Evolutionary conservation across 2,329 filamentous ascomycete species (phyloP).

Genomic region (Aspergillus flavus): DNA sequence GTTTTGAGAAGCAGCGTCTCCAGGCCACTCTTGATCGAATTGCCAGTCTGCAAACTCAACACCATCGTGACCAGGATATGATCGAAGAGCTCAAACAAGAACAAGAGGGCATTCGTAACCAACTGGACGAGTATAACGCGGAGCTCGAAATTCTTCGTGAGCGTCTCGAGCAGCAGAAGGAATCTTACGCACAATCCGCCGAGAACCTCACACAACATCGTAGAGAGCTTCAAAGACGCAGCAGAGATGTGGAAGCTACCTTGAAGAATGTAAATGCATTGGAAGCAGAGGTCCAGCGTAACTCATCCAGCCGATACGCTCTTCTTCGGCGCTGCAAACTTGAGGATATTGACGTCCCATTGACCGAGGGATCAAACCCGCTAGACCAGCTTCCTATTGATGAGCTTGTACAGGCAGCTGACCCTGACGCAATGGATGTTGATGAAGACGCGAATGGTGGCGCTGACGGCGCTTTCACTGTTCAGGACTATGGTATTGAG

Average conservation of each 20-base stretch:
- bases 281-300: conserved; percentile 85
- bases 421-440: conserved; percentile 89
- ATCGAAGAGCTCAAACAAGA: conserved; percentile 71
- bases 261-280: conserved; percentile 74
- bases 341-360: conserved; percentile 85
- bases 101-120: conserved; percentile 73
- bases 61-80: conserved; percentile 67
- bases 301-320: conserved; percentile 79
- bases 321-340: conserved; percentile 87
- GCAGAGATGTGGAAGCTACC: conserved; percentile 76
- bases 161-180: conserved; percentile 68
- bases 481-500: conserved; percentile 89
- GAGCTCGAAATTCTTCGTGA: conserved; percentile 77
- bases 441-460: conserved; percentile 66
- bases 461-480: conserved; percentile 59
- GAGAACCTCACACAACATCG: conserved; percentile 79
- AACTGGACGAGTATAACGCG: conserved; percentile 71
- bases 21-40: conserved; percentile 71
- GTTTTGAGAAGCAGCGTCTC: conserved; percentile 71
- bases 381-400: conserved; percentile 86
- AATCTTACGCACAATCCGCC: conserved; percentile 67
- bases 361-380: conserved; percentile 68
- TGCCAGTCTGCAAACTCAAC: conserved; percentile 65
- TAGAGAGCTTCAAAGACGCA: conserved; percentile 78
- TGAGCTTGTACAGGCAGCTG: conserved; percentile 70